These are phyloP conservation scores for Chaetomiaceae sp. DNA, from an alignment of 2,329 filamentous ascomycete species.

Conservation along the genomic window DNA sequence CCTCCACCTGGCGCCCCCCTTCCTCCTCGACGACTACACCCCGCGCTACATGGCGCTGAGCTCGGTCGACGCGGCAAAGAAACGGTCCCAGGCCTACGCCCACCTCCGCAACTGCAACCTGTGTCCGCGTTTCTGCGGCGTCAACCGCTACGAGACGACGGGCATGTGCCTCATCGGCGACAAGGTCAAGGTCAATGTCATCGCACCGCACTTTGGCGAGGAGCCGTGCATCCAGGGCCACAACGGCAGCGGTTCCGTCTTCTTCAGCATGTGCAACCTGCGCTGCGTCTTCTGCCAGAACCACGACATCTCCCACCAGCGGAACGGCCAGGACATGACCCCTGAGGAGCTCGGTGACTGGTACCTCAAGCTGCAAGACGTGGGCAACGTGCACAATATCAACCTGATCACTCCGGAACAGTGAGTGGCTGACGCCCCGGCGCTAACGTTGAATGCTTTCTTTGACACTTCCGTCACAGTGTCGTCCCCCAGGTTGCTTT, in stretches of 20 bases:
- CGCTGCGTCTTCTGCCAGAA: slow-evolving; percentile 78
- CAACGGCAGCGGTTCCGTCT: slow-evolving; percentile 74
- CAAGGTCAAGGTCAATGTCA: slow-evolving; percentile 74
- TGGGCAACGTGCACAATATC: slow-evolving; percentile 83
- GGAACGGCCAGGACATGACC: slow-evolving; percentile 74
- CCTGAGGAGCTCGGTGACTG: slow-evolving; percentile 52
- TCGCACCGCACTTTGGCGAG: slow-evolving; percentile 82
- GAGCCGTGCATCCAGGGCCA: slow-evolving; percentile 81
- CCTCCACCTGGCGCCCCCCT: slow-evolving; percentile 57
- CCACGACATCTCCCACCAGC: slow-evolving; percentile 75
- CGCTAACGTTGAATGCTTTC: background rate
- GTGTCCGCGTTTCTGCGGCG: slow-evolving; percentile 70
- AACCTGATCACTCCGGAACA: slow-evolving; percentile 85
- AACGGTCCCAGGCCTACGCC: slow-evolving; percentile 67
- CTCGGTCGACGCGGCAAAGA: slow-evolving; percentile 64
- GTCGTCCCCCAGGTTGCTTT: slow-evolving; percentile 79
- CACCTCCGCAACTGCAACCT: slow-evolving; percentile 77
- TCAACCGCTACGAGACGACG: slow-evolving; percentile 75
- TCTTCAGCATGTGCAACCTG: slow-evolving; percentile 65
- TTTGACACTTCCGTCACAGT: slow-evolving; percentile 15
- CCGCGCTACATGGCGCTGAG: slow-evolving; percentile 68
- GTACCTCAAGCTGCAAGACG: slow-evolving; percentile 76
- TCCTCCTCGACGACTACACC: slow-evolving; percentile 69
- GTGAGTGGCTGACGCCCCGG: slow-evolving; percentile 10
- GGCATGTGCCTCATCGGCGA: slow-evolving; percentile 75